Evolutionary conservation across 192 early-diverging fungal genomes (phyloP).

Genomic region (Funneliformis mosseae): DNA sequence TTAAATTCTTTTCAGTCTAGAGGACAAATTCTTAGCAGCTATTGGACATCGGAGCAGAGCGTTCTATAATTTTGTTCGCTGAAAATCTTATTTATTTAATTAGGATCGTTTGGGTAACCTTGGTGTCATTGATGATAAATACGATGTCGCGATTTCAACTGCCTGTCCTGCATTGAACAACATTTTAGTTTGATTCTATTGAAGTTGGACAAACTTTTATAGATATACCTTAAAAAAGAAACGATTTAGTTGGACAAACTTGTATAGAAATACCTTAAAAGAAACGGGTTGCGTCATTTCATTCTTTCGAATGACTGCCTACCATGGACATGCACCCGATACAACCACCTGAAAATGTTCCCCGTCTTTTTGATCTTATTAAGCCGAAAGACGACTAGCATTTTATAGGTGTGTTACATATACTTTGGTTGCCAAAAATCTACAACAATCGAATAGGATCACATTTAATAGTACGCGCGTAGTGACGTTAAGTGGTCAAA

Average conservation of each 20-base stretch:
- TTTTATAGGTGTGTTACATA: conserved; percentile 89
- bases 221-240: conserved; percentile 79
- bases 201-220: conserved; percentile 85
- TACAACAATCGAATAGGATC: conserved; percentile 86
- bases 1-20: conserved; percentile 65
- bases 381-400: conserved; percentile 71
- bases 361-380: conserved; percentile 90
- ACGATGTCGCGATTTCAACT: conserved; percentile 95
- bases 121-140: conserved; percentile 92
- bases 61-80: conserved; percentile 52
- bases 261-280: conserved; percentile 89
- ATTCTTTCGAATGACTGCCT: conserved; percentile 74
- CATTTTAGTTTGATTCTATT: conserved; percentile 90
- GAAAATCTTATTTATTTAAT: neutral
- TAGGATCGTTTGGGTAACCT: conserved; percentile 91
- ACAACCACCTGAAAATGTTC: conserved; percentile 74
- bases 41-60: conserved; percentile 41
- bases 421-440: conserved; percentile 83
- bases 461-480: conserved; percentile 86
- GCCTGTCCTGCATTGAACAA: conserved; percentile 81
- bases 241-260: conserved; percentile 80
- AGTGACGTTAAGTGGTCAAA: conserved; percentile 76
- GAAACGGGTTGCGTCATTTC: conserved; percentile 73
- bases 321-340: conserved; percentile 52
- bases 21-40: conserved; percentile 65